Conservation (phyloP, 805 yeast species). For the Saturnispora saitoi region DNA sequence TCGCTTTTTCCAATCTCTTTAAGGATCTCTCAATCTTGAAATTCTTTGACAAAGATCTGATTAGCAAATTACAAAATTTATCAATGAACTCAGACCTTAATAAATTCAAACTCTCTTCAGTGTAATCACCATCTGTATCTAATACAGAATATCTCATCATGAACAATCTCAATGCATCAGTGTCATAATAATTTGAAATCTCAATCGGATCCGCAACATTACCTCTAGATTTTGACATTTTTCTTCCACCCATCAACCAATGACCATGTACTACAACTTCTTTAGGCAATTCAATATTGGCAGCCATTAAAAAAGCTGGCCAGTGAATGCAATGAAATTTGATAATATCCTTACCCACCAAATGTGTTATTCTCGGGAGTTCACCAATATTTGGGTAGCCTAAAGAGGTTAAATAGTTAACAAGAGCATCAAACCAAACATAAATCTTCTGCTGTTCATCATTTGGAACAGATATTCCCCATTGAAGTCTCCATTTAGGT, state of each 20-base stretch:
- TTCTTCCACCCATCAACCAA: constrained; percentile 83
- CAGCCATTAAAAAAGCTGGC: constrained; percentile 89
- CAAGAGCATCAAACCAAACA: constrained; percentile 95
- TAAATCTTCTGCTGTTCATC: constrained; percentile 74
- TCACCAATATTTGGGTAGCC: constrained; percentile 41
- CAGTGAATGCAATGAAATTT: constrained; percentile 88
- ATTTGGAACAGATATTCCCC: constrained; percentile 89
- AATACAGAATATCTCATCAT: constrained; percentile 68
- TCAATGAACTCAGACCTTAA: constrained; percentile 64
- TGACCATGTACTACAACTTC: constrained; percentile 86
- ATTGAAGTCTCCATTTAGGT: constrained; percentile 63
- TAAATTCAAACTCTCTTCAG: constrained; percentile 43
- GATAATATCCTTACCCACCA: constrained; percentile 86
- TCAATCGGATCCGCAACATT: constrained; percentile 88
- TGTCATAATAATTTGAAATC: constrained; percentile 54
- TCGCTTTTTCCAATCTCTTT: constrained; percentile 16
- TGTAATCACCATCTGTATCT: constrained; percentile 72
- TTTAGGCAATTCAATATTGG: constrained; percentile 58
- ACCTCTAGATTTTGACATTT: constrained; percentile 90
- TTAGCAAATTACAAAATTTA: constrained; percentile 72
- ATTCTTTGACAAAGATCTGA: constrained; percentile 63
- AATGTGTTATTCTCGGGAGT: constrained; percentile 41
- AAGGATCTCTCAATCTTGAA: constrained; percentile 49
- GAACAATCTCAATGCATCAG: constrained; percentile 68
- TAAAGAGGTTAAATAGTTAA: constrained; percentile 67